phyloP scores from a whole-genome alignment of 306 rosid genomes.

The Astragalus glycyphyllos region DNA sequence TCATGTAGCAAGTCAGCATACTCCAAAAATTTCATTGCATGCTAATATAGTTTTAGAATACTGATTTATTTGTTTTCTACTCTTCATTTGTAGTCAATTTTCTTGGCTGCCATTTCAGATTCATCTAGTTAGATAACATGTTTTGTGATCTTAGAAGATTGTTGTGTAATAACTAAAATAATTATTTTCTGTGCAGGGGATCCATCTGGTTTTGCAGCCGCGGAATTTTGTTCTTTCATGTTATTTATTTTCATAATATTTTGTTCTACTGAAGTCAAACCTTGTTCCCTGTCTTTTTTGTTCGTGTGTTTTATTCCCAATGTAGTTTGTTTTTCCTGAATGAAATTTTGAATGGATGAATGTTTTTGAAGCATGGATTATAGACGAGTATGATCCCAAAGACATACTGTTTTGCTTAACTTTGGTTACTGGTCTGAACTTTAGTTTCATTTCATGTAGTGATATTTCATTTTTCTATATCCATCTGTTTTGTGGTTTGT shows the following conservation, averaged over 20 bases:
- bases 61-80: not conserved
- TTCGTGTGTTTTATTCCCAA: not conserved
- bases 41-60: not conserved
- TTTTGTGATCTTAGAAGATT: constrained; percentile 13
- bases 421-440: not conserved
- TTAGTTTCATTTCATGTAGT: not conserved
- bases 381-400: no score
- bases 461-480: no score
- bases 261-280: not conserved
- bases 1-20: not conserved
- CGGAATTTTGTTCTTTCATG: constrained; percentile 6
- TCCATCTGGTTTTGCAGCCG: constrained; percentile 1
- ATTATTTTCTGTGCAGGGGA: constrained; percentile 38
- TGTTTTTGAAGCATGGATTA: not conserved
- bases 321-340: not conserved
- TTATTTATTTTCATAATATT: not conserved
- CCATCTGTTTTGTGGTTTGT: not conserved
- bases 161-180: not conserved
- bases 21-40: not conserved
- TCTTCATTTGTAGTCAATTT: constrained; percentile 10
- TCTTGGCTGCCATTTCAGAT: not conserved
- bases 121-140: constrained; percentile 14
- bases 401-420: no score
- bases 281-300: not conserved
- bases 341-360: not conserved